Base-by-base conservation (phyloP, 2,329 filamentous ascomycete genomes). In the Hypoxylon sp. region DNA sequence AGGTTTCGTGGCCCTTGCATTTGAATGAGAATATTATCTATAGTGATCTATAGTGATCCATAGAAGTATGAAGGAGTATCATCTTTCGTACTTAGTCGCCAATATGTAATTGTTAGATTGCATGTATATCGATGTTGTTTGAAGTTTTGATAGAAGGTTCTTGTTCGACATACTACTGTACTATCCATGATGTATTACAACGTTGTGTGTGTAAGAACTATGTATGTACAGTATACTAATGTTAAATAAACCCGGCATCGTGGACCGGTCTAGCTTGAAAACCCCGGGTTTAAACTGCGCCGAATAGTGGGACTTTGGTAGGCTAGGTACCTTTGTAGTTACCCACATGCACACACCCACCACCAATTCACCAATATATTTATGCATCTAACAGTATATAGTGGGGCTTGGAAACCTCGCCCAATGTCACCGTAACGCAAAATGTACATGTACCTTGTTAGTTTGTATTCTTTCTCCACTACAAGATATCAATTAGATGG, bases 381-480 rank as follows among this genome's bases (percentile, higher is more conserved):
- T 53, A 50, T 64, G 54, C 53, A 64, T 29, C 37, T 64, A 64
- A 46, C 46, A 13, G 37, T 46, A 35, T 53, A 46, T 47, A 35
- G 63, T 31, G 56, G 55, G 46, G 44, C 17, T 24, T 35, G 29
- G 44, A 59, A 51, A 22, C 37, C 14, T 53, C 42, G 47, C 35
- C 53, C 53, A 53, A 65, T 68, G 53, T 57, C 54, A 68, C 62
- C 17, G 53, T 68, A 58, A 65, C 54, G 54, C 57, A 54, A 44
- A 29, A 37, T 51, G 24, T 55, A 55, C 58, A 37, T 51, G 24
- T 55, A 55, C 58, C 53, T 51, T 63, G 42, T 39, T 59, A 64
- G 54, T 35, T 57, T 46, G 19, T 5, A 46, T 3, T 33, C 35
- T 37, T 14, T 63, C 59, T 37, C 63, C 63, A 63, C 67, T n/a